Percentiles rank a stretch among this genome's conserved stretches.
Conservation (phyloP, 306 rosid species). For the Trifolium dubium region DNA sequence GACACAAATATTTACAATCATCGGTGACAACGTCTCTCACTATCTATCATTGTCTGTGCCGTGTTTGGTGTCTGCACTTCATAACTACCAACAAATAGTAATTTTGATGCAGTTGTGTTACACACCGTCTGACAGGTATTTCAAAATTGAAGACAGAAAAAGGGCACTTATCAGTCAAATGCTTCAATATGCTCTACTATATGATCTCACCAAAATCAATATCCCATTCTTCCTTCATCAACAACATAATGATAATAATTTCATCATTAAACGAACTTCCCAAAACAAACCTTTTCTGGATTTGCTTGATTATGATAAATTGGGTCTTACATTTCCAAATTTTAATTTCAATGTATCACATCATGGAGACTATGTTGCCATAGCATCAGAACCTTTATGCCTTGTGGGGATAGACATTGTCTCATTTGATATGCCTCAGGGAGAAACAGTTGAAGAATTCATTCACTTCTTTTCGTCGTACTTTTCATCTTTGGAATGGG, state of each 20-base stretch:
- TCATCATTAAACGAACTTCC: conserved; percentile 65
- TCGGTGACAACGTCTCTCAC: too few species aligned
- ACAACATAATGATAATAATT: neutral
- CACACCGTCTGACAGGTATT: neutral
- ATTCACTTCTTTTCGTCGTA: conserved; percentile 65
- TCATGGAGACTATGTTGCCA: conserved; percentile 90
- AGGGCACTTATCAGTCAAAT: conserved; percentile 80
- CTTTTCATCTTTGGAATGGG: conserved; percentile 85
- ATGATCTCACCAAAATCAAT: conserved; percentile 52
- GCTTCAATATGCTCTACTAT: conserved; percentile 78
- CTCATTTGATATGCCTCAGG: conserved; percentile 58
- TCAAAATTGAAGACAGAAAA: conserved; percentile 66
- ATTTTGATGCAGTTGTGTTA: too few species aligned
- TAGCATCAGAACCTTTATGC: conserved; percentile 89
- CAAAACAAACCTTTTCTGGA: conserved; percentile 88
- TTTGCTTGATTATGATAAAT: conserved; percentile 42
- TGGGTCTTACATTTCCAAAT: conserved; percentile 61
- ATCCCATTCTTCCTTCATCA: too few species aligned
- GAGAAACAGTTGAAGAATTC: conserved; percentile 59
- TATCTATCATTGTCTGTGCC: too few species aligned
- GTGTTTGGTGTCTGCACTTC: too few species aligned
- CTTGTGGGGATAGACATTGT: conserved; percentile 89
- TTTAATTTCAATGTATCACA: conserved; percentile 90
- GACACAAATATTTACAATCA: too few species aligned
- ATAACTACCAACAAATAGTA: too few species aligned